Percentiles rank a stretch among this genome's conserved stretches.
Conservation (phyloP, 2,329 filamentous ascomycete species). For the Clonostachys sp. region DNA sequence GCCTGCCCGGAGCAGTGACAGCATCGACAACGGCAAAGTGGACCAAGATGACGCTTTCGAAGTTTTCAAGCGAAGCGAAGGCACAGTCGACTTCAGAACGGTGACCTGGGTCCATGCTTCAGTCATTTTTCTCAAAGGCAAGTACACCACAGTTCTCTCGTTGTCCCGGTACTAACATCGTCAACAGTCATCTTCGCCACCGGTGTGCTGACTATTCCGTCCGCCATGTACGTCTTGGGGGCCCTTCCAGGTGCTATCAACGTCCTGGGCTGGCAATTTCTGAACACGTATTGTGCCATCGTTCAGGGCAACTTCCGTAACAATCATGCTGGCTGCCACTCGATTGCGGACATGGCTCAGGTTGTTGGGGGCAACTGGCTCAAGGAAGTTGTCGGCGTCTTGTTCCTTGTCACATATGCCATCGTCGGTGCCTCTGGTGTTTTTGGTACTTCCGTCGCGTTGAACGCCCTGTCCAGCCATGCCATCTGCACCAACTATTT, state of each 20-base stretch:
- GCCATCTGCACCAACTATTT: conserved; percentile 54
- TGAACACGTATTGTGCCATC: conserved; percentile 33
- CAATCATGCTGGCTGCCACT: conserved; percentile 28
- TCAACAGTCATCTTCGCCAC: conserved; percentile 32
- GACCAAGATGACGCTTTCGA: conserved; percentile 23
- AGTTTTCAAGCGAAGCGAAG: conserved; percentile 36
- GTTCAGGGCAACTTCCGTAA: conserved; percentile 32
- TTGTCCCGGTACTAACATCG: not conserved
- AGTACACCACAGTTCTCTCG: not conserved
- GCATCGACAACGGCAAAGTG: conserved; percentile 1
- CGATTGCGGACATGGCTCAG: conserved; percentile 47
- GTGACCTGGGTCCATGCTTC: conserved; percentile 41
- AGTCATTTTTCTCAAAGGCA: conserved; percentile 39
- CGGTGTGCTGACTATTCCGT: conserved; percentile 34
- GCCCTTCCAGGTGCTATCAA: conserved; percentile 35
- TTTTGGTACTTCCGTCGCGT: conserved; percentile 49
- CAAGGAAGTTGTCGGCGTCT: conserved; percentile 1
- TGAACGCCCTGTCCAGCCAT: conserved; percentile 56
- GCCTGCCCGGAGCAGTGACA: conserved; percentile 1
- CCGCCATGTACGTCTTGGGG: conserved; percentile 34
- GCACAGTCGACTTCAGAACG: conserved; percentile 39
- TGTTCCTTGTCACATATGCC: conserved; percentile 28
- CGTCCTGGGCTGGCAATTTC: conserved; percentile 31
- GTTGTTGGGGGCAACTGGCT: conserved; percentile 39
- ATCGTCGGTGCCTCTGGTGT: conserved; percentile 51